A percentile compares a stretch with the other conserved stretches of the same genome.
These are phyloP conservation scores for Cladosporium sp. DNA, from an alignment of 2,329 filamentous ascomycete genomes.

Conservation along the genomic window DNA sequence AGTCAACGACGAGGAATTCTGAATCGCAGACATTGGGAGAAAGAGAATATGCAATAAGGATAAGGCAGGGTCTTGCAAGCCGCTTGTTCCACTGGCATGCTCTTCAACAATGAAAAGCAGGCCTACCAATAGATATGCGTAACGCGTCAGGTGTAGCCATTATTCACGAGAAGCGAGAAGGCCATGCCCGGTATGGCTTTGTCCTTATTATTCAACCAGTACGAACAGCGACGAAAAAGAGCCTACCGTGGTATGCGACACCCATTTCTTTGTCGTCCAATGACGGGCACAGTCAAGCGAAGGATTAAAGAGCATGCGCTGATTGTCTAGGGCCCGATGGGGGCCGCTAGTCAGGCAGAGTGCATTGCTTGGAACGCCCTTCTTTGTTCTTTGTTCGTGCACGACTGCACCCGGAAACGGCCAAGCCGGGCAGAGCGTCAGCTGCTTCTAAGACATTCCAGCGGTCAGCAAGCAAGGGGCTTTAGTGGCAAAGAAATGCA, in stretches of 20 bases:
- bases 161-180: constrained; percentile 15
- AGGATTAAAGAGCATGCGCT: constrained; percentile 21
- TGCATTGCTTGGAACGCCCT: constrained; percentile 13
- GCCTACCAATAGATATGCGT: constrained; percentile 23
- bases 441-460: constrained; percentile 29
- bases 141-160: constrained; percentile 25
- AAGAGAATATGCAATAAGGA: constrained; percentile 13
- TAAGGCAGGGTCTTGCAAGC: constrained; percentile 24
- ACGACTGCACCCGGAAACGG: constrained; percentile 27
- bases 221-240: constrained; percentile 11
- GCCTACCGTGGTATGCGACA: constrained; percentile 25
- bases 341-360: constrained; percentile 9
- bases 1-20: constrained; percentile 9
- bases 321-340: constrained; percentile 28
- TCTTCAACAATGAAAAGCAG: constrained; percentile 27
- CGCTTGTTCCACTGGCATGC: constrained; percentile 29
- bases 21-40: constrained; percentile 25
- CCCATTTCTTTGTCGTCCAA: constrained; percentile 26
- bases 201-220: constrained; percentile 25
- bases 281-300: constrained; percentile 24
- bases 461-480: constrained; percentile 27
- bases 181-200: constrained; percentile 19
- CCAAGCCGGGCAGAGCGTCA: constrained; percentile 22
- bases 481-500: constrained; percentile 24
- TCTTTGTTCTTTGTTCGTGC: constrained; percentile 33